These are phyloP conservation scores for Leptosphaerulina australis DNA, from an alignment of 2,329 filamentous ascomycete genomes.

Conservation along the genomic window DNA sequence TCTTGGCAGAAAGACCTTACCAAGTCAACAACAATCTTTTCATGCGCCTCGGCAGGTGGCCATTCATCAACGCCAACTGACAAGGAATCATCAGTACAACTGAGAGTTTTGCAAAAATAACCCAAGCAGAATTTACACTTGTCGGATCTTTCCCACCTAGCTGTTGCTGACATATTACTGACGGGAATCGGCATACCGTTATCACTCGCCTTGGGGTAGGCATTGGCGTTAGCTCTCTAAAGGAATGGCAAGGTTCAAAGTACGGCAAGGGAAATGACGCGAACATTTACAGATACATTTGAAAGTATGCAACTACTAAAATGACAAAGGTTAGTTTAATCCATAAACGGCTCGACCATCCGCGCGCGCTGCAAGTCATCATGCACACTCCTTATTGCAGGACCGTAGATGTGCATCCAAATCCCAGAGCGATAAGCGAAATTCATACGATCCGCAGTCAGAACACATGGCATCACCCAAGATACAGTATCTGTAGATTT, in stretches of 20 bases:
- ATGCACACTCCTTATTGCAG: not conserved
- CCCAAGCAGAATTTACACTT: too few species aligned
- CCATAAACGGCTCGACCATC: slow-evolving; percentile 8
- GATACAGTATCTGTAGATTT: not conserved
- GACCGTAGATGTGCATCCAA: not conserved
- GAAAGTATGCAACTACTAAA: not conserved
- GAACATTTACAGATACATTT: not conserved
- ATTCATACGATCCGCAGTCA: not conserved
- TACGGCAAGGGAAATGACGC: not conserved
- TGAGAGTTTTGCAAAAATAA: too few species aligned
- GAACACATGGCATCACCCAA: not conserved
- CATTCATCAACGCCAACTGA: too few species aligned
- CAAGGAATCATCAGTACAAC: too few species aligned
- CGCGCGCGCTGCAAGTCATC: slow-evolving; percentile 5
- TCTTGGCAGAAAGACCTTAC: not conserved
- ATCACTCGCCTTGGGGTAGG: too few species aligned
- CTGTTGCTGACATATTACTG: too few species aligned
- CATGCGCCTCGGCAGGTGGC: too few species aligned
- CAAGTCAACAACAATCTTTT: too few species aligned
- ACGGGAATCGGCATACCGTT: too few species aligned
- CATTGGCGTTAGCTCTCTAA: too few species aligned
- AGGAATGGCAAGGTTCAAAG: too few species aligned
- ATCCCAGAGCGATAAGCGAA: not conserved
- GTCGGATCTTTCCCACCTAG: too few species aligned
- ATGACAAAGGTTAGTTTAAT: not conserved